Base-by-base conservation (phyloP, 202 grass and related monocot species). In the Carex sylvatica region DNA sequence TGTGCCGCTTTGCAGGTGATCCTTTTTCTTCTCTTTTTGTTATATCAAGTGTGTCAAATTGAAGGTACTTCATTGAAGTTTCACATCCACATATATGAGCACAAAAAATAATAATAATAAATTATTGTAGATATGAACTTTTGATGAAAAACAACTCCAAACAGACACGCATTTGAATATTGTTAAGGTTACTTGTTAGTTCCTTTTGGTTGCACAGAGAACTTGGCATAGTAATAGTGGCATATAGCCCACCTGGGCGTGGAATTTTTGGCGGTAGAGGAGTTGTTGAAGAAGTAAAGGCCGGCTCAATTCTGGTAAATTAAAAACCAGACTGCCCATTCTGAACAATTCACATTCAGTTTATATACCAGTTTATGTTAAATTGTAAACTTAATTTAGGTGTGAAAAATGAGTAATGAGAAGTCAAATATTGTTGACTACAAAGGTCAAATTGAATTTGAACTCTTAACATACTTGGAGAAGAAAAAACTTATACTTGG, bases 181-280 rank as follows among this genome's bases (percentile, higher is more conserved):
- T 20, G 18, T 59, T 59, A 20, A n/a, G 1, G 1, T 60, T 9
- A 6, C 36, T 38, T 38, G 3, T 35, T 36, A 31, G 13, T 35
- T 35, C 5, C 5, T 65, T 47, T 75, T 78, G 9, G 8, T n/a
- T 55, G 44, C 19, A 19, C 59, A 88, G 87, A 55, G 83, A 88
- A 52, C 78, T 88, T 42, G 87, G 87, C 40, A 88, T 88, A 76
- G 83, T 70, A 82, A 85, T 88, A 70, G 87, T 88, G 13, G 35
- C 87, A 6, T 88, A 88, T 11, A 82, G 83, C 52, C 83, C 87
- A 0, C 60, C 85, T 52, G 83, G 83, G 1, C 78, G 68, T 35
- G 87, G 87, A 31, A 85, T 85, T 62, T 82, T 88, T 2, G 87
- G 66, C 62, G 87, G 87, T 65, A 85, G 55, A 78, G 87, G 83